Percentiles rank a stretch among this genome's conserved stretches.
These are phyloP conservation scores for Epichloe scottii DNA, from an alignment of 2,329 filamentous ascomycete genomes.

Conservation along the genomic window DNA sequence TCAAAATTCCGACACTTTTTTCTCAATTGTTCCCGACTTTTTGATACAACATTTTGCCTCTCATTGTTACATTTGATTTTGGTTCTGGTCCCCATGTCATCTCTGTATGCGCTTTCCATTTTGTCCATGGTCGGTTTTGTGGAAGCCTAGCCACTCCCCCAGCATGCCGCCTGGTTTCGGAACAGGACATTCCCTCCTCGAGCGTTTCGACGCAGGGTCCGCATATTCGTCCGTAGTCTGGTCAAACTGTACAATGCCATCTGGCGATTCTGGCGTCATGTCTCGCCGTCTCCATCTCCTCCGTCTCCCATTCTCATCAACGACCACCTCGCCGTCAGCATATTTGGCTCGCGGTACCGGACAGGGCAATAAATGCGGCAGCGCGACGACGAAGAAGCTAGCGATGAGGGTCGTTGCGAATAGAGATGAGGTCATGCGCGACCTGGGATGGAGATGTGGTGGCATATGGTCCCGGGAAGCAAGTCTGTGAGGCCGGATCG, in stretches of 20 bases:
- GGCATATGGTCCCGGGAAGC: slow-evolving; percentile 43
- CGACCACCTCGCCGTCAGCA: slow-evolving; percentile 51
- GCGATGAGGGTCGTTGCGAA: slow-evolving; percentile 87
- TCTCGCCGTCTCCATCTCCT: slow-evolving; percentile 30
- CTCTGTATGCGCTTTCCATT: slow-evolving; percentile 11
- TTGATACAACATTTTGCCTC: background rate
- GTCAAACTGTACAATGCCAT: slow-evolving; percentile 37
- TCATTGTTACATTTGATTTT: background rate
- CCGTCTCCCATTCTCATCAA: slow-evolving; percentile 32
- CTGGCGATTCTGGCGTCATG: slow-evolving; percentile 23
- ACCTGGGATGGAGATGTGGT: slow-evolving; percentile 84
- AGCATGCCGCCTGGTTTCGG: slow-evolving; percentile 77
- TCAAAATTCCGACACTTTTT: background rate
- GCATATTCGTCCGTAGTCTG: slow-evolving; percentile 24
- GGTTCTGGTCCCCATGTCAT: slow-evolving; percentile 8
- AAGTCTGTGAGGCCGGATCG: background rate
- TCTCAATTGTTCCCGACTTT: background rate
- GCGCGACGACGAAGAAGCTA: slow-evolving; percentile 81
- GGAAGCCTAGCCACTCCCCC: slow-evolving; percentile 63
- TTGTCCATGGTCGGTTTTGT: slow-evolving; percentile 20
- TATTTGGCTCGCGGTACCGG: slow-evolving; percentile 66
- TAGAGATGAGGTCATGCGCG: slow-evolving; percentile 82
- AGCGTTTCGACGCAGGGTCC: slow-evolving; percentile 24
- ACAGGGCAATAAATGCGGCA: slow-evolving; percentile 85
- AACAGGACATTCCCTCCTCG: slow-evolving; percentile 71